Base-by-base conservation (phyloP, 768 basidiomycete genomes). In the Albatrellus ellisii region DNA sequence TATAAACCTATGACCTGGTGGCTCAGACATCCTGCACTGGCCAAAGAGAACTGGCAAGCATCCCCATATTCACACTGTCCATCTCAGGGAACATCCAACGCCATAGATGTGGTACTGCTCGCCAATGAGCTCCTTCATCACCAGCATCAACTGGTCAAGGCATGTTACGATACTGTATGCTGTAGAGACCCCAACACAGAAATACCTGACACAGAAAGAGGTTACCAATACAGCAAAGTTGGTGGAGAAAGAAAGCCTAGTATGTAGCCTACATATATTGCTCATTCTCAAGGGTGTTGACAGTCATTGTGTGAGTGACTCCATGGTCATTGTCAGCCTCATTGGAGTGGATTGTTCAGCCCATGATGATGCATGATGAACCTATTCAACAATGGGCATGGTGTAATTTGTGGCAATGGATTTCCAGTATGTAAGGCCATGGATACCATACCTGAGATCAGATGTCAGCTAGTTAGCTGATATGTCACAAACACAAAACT, bases 41-140 rank as follows among this genome's bases (percentile, higher is more conserved):
- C 32, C 44, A 39, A 11, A 56, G 10, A 14, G 55, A 54, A 25
- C 49, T 49, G 18, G 59, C 55, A 42, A 60, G 59, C 17, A 60
- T 55, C 15, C 53, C 52, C 51, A 60, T 46, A 17, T 61, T 62
- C 21, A 58, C 49, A 12, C 56, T 58, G 0, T 41, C 42, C 32
- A 45, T 41, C 53, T 53, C 39, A 46, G 43, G 43, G 45, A 41
- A 10, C 49, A 44, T 26, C 70, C 77, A 14, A 83, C 59, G 0
- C 81, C 82, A 44, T 78, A 72, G 15, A 89, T 82, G 54, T 88
- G 81, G 55, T 81, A 87, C 50, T 84, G 80, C 55, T 90, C 86
- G 1, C 86, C 86, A 1, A 90, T 82, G 34, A 90, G 64, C 58
- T 88, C 84, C 55, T 91, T 91, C 11, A 75, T 73, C 2, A 84